Evolutionary conservation across 208 protist genomes (phyloP).

Genomic region (Kentomonas sorsogonicus): DNA sequence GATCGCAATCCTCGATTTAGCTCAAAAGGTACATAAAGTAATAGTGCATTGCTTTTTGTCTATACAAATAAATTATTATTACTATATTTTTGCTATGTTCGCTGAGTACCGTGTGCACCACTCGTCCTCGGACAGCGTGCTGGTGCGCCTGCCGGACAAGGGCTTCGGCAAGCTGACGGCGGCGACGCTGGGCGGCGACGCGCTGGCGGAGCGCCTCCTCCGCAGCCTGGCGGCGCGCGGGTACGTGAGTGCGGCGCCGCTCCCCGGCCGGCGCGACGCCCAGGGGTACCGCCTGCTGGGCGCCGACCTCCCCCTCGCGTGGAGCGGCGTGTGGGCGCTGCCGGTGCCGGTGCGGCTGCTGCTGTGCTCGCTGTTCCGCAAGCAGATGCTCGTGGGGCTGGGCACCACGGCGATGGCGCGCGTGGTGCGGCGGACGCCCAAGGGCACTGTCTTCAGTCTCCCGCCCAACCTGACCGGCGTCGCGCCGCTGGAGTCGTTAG

Average conservation of each 20-base stretch:
- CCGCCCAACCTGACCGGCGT: constrained; percentile 54
- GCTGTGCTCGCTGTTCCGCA: constrained; percentile 56
- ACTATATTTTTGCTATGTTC: too few relatives aligned
- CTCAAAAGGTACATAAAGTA: too few relatives aligned
- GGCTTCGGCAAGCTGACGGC: constrained; percentile 75
- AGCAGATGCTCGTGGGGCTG: constrained; percentile 74
- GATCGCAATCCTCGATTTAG: too few relatives aligned
- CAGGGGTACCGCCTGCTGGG: constrained; percentile 75
- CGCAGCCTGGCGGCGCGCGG: constrained; percentile 52
- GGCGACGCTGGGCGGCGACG: constrained; percentile 63
- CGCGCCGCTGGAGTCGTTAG: constrained; percentile 53
- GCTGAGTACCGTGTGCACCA: constrained; percentile 80
- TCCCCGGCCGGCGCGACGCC: constrained; percentile 44
- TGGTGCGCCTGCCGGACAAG: constrained; percentile 72
- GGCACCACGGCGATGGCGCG: constrained; percentile 64
- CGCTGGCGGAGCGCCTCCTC: constrained; percentile 57
- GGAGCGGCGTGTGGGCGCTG: constrained; percentile 52
- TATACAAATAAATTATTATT: too few relatives aligned
- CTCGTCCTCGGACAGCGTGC: constrained; percentile 50
- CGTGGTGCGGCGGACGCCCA: constrained; percentile 41
- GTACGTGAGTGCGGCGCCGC: constrained; percentile 37
- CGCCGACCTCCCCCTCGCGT: constrained; percentile 46
- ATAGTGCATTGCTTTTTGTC: too few relatives aligned
- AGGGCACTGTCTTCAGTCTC: constrained; percentile 58
- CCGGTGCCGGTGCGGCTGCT: constrained; percentile 41